Evolutionary conservation across 306 rosid species (phyloP).

Genomic region (Trifolium fragiferum): DNA sequence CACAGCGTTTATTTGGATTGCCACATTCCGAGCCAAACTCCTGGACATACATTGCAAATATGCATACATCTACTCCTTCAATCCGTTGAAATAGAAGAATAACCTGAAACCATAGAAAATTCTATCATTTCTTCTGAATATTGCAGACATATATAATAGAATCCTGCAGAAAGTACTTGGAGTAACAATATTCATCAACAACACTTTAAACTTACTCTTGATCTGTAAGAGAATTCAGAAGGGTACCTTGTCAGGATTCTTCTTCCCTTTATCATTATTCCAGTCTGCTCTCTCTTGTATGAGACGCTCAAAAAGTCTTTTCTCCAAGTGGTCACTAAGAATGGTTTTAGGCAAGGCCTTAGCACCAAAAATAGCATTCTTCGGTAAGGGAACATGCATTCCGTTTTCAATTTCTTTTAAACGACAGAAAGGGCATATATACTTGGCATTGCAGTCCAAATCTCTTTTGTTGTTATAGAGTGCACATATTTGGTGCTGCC

Average conservation of each 20-base stretch:
- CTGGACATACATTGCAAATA: constrained; percentile 65
- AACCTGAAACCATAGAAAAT: constrained; percentile 49
- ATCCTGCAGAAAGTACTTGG: no score
- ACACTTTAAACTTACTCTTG: constrained; percentile 54
- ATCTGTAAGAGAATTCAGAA: constrained; percentile 59
- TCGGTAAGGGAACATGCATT: constrained; percentile 40
- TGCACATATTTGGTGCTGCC: constrained; percentile 77
- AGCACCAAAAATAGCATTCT: constrained; percentile 47
- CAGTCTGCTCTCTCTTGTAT: constrained; percentile 50
- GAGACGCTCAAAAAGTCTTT: constrained; percentile 52
- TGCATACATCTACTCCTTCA: constrained; percentile 75
- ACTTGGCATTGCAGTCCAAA: constrained; percentile 46
- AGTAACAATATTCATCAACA: no score
- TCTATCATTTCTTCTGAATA: no score
- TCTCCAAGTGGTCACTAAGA: constrained; percentile 70
- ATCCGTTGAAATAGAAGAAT: constrained; percentile 75
- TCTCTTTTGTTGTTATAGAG: constrained; percentile 52
- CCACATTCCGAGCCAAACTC: constrained; percentile 75
- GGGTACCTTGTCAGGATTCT: constrained; percentile 64
- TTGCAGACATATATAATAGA: not conserved
- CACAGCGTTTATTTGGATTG: constrained; percentile 57
- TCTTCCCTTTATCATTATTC: constrained; percentile 39
- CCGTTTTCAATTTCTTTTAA: constrained; percentile 51
- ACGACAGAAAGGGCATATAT: constrained; percentile 60
- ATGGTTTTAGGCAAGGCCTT: constrained; percentile 62